Evolutionary conservation across 805 yeast species (phyloP), one percentile per base, ranked within the genome.

Genomic region (Tetrapisispora phaffii): DNA sequence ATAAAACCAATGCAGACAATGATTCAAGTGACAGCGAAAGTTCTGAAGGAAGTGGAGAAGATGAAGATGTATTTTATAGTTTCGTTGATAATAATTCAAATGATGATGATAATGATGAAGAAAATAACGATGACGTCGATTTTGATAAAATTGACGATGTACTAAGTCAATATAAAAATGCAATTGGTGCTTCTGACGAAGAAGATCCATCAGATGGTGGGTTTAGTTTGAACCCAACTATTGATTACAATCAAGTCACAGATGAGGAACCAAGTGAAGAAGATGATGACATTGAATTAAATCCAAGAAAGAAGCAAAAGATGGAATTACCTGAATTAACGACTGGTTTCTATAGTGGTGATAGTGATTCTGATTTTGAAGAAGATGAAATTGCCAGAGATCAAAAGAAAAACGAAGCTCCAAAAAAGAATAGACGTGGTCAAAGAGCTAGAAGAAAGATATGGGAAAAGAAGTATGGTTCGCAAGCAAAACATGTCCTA

Each of bases 371-470:
- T 39, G 69, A 63, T 28, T 72, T 70, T 29, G 73, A 71, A 55
- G 78, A 79, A 6, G 74, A 78, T 46, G 71, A 69, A 39, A 67
- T 72, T 3, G 78, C 80, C 1, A 62, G 53, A 36, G 53, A 59
- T 58, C 60, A 58, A 42, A 51, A 54, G n/a, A 48, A 59, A 19
- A 54, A 51, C 5, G 48, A 75, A 24, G 73, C 71, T 17, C 67
- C 64, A 49, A 75, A 90, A 50, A 87, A 88, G 56, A 93, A 93
- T 63, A 75, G 98, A 67, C 79, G 97, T 63, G 98, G 98, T 22
- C 98, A 93, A 69, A 74, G 97, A 48, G 98, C 97, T 1, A 80
- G 98, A 68, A 93, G 90, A 63, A 83, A 85, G 71, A 87, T 93
- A 43, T 93, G 97, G 97, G 98, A 88, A 60, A 70, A 76, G 66